Evolutionary conservation across 345 rosid species (phyloP).

Genomic region (Pistacia vera): DNA sequence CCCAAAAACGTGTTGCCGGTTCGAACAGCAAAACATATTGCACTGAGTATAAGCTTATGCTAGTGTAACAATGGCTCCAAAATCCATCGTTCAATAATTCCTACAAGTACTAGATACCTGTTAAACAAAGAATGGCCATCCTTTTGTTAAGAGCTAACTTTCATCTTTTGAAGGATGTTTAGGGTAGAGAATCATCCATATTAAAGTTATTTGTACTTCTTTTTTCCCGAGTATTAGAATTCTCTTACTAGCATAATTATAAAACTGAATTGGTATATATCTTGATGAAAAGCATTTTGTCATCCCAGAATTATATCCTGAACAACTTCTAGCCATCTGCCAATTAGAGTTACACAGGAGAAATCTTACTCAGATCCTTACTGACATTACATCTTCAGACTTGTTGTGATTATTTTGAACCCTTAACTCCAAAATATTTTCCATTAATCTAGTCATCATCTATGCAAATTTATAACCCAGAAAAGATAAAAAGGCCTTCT

Average conservation of each 20-base stretch:
- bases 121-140: background rate
- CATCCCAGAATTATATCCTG: background rate
- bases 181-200: background rate
- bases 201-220: no score
- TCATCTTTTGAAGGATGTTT: background rate
- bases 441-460: no score
- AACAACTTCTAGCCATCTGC: background rate
- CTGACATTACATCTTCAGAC: background rate
- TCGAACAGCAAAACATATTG: conserved; percentile 67
- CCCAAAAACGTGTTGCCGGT: conserved; percentile 89
- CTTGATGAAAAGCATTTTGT: background rate
- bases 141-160: background rate
- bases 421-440: no score
- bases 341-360: background rate
- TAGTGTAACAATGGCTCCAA: conserved; percentile 69
- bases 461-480: no score
- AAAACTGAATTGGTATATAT: background rate
- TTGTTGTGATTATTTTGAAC: no score
- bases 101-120: conserved; percentile 82
- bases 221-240: background rate
- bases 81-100: conserved; percentile 70
- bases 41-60: conserved; percentile 58
- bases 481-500: no score
- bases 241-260: no score
- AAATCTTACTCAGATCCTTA: background rate